Conservation (phyloP, 108 stramenopile genomes). For the Tribonema minus region DNA sequence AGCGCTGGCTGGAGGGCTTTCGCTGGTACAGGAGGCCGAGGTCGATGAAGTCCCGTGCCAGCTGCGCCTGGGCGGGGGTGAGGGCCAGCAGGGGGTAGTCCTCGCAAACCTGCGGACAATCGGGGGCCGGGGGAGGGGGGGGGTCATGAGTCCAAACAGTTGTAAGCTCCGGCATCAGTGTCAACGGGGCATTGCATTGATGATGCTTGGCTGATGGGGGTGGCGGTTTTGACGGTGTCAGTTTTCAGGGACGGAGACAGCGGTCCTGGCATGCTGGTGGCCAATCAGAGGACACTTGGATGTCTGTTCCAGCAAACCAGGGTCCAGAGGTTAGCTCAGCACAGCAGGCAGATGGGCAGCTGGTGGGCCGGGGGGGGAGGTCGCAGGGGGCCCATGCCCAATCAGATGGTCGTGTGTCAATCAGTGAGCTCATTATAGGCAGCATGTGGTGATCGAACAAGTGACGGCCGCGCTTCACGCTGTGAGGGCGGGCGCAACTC, state of each 20-base stretch:
- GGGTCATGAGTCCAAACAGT: not conserved
- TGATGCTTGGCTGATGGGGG: not conserved
- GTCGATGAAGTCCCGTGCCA: conserved; percentile 36
- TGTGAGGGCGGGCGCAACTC: too few species aligned
- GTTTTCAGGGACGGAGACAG: not conserved
- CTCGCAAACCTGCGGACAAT: conserved; percentile 12
- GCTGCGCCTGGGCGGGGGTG: conserved; percentile 29
- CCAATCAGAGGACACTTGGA: too few species aligned
- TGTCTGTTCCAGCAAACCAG: too few species aligned
- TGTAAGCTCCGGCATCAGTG: not conserved
- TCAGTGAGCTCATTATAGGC: too few species aligned
- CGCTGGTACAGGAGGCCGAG: conserved; percentile 47
- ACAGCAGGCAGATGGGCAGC: too few species aligned
- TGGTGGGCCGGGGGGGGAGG: too few species aligned
- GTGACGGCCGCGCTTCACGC: too few species aligned
- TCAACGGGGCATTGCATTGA: not conserved
- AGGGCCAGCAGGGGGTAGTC: conserved; percentile 32
- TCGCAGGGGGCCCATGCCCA: too few species aligned
- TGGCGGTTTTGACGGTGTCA: not conserved
- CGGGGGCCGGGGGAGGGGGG: not conserved
- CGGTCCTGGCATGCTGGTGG: not conserved
- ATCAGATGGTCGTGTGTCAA: too few species aligned
- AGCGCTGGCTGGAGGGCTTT: conserved; percentile 9
- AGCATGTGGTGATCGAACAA: too few species aligned
- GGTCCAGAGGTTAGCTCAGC: too few species aligned